Conservation (phyloP, 306 rosid genomes). For the Oemleria cerasiformis region DNA sequence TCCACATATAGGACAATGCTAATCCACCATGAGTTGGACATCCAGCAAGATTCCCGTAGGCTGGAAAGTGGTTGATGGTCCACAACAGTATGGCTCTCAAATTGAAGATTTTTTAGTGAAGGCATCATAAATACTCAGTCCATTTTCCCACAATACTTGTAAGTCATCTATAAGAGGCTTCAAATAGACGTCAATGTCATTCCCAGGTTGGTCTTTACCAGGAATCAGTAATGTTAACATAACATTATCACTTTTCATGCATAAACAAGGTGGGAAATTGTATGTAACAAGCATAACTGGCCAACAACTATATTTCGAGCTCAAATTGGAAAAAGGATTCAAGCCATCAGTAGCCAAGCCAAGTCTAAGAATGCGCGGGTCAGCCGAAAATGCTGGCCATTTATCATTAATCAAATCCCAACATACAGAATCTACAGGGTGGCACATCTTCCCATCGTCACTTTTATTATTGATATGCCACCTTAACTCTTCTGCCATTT, state of each 20-base stretch:
- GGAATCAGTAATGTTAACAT: neutral
- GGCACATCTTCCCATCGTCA: conserved; percentile 12
- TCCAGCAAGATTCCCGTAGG: neutral
- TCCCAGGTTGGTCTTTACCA: too few relatives aligned
- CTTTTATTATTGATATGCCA: too few relatives aligned
- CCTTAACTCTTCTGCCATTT: too few relatives aligned
- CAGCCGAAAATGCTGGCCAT: neutral
- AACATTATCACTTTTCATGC: neutral
- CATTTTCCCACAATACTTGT: too few relatives aligned
- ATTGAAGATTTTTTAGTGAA: neutral
- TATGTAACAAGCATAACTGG: neutral
- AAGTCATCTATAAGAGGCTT: too few relatives aligned
- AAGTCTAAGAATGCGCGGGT: neutral
- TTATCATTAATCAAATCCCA: neutral
- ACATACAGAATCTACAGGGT: neutral
- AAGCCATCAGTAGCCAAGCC: neutral
- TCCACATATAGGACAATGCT: neutral
- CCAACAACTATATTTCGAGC: conserved; percentile 1
- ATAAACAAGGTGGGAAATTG: neutral
- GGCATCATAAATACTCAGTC: neutral
- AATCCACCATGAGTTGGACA: neutral
- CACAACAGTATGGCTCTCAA: neutral
- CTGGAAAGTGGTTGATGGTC: neutral
- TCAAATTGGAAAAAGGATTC: neutral
- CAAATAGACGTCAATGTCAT: too few relatives aligned